Percentiles rank a stretch among this genome's conserved stretches.
phyloP scores from a whole-genome alignment of 192 early-diverging fungal species.

The Nowakowskiella sp. region DNA sequence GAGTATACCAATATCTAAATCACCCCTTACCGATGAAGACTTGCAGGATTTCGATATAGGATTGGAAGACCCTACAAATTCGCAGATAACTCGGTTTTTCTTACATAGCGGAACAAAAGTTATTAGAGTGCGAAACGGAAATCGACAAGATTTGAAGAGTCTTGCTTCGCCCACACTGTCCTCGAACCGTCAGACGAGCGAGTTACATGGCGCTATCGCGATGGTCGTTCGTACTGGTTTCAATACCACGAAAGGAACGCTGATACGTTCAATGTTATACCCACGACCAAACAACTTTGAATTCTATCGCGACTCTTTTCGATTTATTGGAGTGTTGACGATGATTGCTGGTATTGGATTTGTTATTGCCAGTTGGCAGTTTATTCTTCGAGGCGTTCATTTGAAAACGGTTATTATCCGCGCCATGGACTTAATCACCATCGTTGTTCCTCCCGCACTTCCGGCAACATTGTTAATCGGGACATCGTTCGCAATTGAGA shows the following conservation, averaged over 20 bases:
- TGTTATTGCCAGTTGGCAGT: constrained; percentile 78
- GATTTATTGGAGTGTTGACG: constrained; percentile 87
- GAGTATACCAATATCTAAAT: constrained; percentile 88
- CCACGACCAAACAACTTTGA: constrained; percentile 94
- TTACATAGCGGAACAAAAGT: constrained; percentile 90
- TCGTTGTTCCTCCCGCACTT: constrained; percentile 92
- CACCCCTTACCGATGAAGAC: constrained; percentile 58
- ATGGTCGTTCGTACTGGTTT: constrained; percentile 89
- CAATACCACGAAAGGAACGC: constrained; percentile 92
- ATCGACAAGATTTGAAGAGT: constrained; percentile 27
- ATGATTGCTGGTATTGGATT: constrained; percentile 79
- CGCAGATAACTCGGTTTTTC: constrained; percentile 74
- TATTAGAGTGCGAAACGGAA: constrained; percentile 60
- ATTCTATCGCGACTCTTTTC: constrained; percentile 96
- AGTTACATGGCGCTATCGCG: constrained; percentile 51
- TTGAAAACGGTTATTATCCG: constrained; percentile 67
- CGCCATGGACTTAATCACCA: constrained; percentile 94
- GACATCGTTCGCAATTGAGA: constrained; percentile 85
- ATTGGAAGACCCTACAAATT: constrained; percentile 54
- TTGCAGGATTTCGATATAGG: constrained; percentile 56
- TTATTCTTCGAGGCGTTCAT: constrained; percentile 69
- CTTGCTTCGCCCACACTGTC: constrained; percentile 30
- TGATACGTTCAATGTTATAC: constrained; percentile 92
- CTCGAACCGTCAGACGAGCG: constrained; percentile 11
- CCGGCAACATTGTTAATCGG: constrained; percentile 98